Base-by-base conservation (phyloP, 805 yeast genomes). In the Ogataea pignaliae region DNA sequence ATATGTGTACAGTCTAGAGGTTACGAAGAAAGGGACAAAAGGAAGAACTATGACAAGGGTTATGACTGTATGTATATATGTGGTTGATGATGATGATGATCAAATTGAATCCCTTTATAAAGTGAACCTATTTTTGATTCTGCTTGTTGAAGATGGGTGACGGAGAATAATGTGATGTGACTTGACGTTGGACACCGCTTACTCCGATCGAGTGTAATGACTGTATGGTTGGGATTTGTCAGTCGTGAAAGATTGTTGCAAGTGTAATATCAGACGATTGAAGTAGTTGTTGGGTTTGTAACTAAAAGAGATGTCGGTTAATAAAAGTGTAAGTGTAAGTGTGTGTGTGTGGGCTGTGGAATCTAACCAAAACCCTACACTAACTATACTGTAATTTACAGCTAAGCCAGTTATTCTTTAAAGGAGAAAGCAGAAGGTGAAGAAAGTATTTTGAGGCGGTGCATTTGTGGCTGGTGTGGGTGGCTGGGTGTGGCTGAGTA, bases 371-470 rank as follows among this genome's bases (percentile, higher is more conserved):
- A n/a, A n/a, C n/a, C n/a, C n/a, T n/a, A n/a, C n/a, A n/a, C n/a
- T n/a, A n/a, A n/a, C n/a, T n/a, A n/a, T n/a, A n/a, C n/a, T n/a
- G n/a, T n/a, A n/a, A n/a, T n/a, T n/a, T n/a, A n/a, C n/a, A n/a
- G n/a, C n/a, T n/a, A n/a, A n/a, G n/a, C n/a, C n/a, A n/a, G n/a
- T n/a, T n/a, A n/a, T n/a, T n/a, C n/a, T n/a, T n/a, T n/a, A 15
- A 35, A 31, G 36, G 31, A 35, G 34, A 36, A 33, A 36, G 32
- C 33, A 18, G 28, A 43, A 16, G 34, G 37, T 37, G 45, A 50
- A 31, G 46, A 45, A 29, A 29, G 31, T 10, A 10, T 10, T 29
- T 29, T 10, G 31, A 12, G 12, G 31, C 11, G 10, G 31, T 12
- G 12, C 31, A 12, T 10, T 10, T 29, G 31, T 29, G 31, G 31